Conservation (phyloP, 1,284 basidiomycete species). For the Malassezia furfur region DNA sequence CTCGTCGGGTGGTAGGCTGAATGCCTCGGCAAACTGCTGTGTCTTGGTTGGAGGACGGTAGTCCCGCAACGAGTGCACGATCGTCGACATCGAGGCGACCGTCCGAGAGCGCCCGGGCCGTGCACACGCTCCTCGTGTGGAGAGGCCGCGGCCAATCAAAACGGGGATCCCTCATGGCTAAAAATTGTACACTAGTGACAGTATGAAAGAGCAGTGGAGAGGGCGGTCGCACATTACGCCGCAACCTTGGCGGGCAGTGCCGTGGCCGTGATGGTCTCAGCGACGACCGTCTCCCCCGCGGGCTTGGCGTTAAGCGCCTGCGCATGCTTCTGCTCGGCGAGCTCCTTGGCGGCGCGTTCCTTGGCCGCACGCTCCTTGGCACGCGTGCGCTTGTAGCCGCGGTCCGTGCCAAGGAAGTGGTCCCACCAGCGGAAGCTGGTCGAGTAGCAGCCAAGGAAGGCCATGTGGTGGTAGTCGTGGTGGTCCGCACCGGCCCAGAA, state of each 20-base stretch:
- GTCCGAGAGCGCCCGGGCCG: background rate
- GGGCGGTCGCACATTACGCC: background rate
- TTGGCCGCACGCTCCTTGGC: conserved; percentile 30
- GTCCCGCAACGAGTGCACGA: conserved; percentile 46
- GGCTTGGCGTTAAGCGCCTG: background rate
- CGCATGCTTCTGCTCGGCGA: background rate
- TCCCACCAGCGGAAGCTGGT: conserved; percentile 48
- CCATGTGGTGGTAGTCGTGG: conserved; percentile 57
- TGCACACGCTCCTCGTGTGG: background rate
- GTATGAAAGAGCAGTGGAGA: too few relatives aligned
- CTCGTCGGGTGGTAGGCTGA: conserved; percentile 34
- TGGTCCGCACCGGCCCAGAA: conserved; percentile 99
- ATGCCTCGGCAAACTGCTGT: conserved; percentile 36
- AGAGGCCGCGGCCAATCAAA: background rate
- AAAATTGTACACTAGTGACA: background rate
- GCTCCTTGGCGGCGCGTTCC: background rate
- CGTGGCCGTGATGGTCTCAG: background rate
- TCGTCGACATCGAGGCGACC: conserved; percentile 36
- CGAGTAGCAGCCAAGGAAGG: conserved; percentile 41
- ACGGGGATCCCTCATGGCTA: background rate
- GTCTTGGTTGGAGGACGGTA: conserved; percentile 39
- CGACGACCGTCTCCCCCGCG: background rate
- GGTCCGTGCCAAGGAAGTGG: conserved; percentile 42
- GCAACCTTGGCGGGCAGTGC: background rate
- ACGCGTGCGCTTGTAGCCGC: conserved; percentile 38